A percentile compares a stretch with the other conserved stretches of the same genome.
phyloP scores from a whole-genome alignment of 1,284 basidiomycete genomes.

The Acaromyces ingoldii region DNA sequence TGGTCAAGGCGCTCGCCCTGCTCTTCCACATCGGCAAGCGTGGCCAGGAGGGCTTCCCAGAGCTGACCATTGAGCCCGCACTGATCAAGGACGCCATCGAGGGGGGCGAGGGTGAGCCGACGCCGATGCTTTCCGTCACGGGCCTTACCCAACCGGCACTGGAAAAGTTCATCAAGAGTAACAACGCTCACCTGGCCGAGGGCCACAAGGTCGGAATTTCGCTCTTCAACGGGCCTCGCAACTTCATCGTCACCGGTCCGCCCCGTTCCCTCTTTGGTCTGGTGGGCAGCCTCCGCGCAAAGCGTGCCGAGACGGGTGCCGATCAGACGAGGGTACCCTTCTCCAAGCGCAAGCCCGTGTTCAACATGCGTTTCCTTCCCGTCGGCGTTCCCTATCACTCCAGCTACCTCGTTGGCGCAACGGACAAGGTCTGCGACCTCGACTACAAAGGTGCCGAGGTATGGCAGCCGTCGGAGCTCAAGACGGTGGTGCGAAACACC shows the following conservation, averaged over 20 bases:
- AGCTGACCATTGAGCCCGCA: constrained; percentile 79
- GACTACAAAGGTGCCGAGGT: constrained; percentile 61
- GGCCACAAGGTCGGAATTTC: constrained; percentile 74
- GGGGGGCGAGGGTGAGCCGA: constrained; percentile 85
- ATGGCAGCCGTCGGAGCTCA: constrained; percentile 71
- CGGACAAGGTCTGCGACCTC: constrained; percentile 67
- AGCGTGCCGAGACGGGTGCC: constrained; percentile 75
- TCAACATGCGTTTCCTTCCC: constrained; percentile 86
- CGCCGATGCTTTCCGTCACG: constrained; percentile 86
- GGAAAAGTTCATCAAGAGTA: constrained; percentile 75
- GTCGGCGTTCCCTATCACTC: constrained; percentile 95
- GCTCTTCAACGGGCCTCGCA: constrained; percentile 83
- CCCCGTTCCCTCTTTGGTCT: constrained; percentile 88
- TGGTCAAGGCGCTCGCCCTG: constrained; percentile 78
- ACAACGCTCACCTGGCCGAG: constrained; percentile 74
- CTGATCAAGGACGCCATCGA: constrained; percentile 82
- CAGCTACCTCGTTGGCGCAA: constrained; percentile 70
- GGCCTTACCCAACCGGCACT: constrained; percentile 69
- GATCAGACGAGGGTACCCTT: constrained; percentile 91
- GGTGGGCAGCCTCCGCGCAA: constrained; percentile 80
- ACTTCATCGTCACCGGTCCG: constrained; percentile 89
- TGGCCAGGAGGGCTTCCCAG: constrained; percentile 91
- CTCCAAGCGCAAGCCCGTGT: constrained; percentile 90
- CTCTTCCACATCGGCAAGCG: constrained; percentile 90
- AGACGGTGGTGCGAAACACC: constrained; percentile 83